Base-by-base conservation (phyloP, 2,329 filamentous ascomycete genomes). In the Cercospora berteroae region DNA sequence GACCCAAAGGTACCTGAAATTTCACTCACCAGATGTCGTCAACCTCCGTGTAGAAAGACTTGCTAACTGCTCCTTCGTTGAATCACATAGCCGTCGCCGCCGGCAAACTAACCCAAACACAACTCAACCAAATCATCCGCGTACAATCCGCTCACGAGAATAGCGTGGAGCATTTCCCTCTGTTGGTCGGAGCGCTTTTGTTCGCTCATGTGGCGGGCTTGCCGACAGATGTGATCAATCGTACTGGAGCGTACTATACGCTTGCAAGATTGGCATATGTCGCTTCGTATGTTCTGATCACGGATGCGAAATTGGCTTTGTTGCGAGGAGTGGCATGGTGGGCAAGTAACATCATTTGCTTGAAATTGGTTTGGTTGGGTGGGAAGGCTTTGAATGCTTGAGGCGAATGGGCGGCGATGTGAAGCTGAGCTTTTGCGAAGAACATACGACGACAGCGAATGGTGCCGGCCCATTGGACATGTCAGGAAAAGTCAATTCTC, bases 111-210 rank as follows among this genome's bases (percentile, higher is more conserved):
- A 83, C 80, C 0, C 78, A 77, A 42, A 69, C 66, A 25, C 80
- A 82, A 67, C 76, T 84, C 16, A 74, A 80, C 3, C 81, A 79
- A 75, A 71, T 85, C 18, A 78, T 77, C 60, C 80, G 83, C 31
- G 79, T 80, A 68, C 81, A 84, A 66, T 71, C 77, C 4, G 82
- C 82, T n/a, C 80, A 82, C 67, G 80, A 81, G 12, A 85, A 85
- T 64, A 78, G 81, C 0, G 78, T 84, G 1, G 83, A 81, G 66
- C 77, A 81, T 65, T 82, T 76, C 64, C 68, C 79, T 0, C 65
- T 83, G 1, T 80, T 84, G 65, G 70, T 74, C 0, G 75, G 72
- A 0, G 79, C 78, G 4, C 74, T 83, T 66, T 56, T 80, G 2
- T 79, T 81, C 59, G 81, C 81, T 0, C 77, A 79, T 2, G 67